phyloP scores from a whole-genome alignment of 1,284 basidiomycete species.

The Amylostereum areolatum region DNA sequence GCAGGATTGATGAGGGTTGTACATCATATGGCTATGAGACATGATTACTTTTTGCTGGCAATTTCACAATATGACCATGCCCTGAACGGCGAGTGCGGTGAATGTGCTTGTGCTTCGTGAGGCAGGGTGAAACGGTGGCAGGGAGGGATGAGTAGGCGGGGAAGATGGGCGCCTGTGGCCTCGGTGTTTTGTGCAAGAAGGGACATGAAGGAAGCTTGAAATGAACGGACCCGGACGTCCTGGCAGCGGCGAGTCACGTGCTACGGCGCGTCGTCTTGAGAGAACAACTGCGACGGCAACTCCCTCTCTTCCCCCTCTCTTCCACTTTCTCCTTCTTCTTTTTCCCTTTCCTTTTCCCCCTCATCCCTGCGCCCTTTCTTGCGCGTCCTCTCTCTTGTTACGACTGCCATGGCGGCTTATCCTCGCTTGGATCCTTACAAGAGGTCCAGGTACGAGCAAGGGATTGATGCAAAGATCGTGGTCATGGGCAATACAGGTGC shows the following conservation, averaged over 20 bases:
- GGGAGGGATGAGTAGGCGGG: too few relatives aligned
- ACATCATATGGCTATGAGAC: conserved; percentile 22
- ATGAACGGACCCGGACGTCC: too few relatives aligned
- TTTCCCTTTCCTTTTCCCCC: conserved; percentile 14
- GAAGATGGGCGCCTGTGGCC: too few relatives aligned
- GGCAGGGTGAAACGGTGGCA: too few relatives aligned
- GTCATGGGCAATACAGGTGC: conserved; percentile 92
- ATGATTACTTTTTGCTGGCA: conserved; percentile 23
- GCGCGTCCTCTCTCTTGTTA: conserved; percentile 18
- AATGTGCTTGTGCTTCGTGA: too few relatives aligned
- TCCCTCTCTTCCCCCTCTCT: conserved; percentile 9
- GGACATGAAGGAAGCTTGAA: too few relatives aligned
- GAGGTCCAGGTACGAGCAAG: conserved; percentile 64
- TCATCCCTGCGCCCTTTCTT: conserved; percentile 17
- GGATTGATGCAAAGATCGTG: conserved; percentile 94
- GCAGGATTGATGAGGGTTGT: conserved; percentile 41
- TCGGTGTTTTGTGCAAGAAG: too few relatives aligned
- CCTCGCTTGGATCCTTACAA: conserved; percentile 55
- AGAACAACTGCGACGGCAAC: too few relatives aligned
- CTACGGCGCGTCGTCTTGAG: too few relatives aligned
- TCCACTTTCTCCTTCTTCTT: conserved; percentile 16
- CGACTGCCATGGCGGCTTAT: conserved; percentile 26
- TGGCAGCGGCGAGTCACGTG: too few relatives aligned
- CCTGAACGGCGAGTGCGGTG: neutral
- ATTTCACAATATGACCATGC: conserved; percentile 27